Base-by-base conservation (phyloP, 345 rosid genomes). In the Citrus glauca region DNA sequence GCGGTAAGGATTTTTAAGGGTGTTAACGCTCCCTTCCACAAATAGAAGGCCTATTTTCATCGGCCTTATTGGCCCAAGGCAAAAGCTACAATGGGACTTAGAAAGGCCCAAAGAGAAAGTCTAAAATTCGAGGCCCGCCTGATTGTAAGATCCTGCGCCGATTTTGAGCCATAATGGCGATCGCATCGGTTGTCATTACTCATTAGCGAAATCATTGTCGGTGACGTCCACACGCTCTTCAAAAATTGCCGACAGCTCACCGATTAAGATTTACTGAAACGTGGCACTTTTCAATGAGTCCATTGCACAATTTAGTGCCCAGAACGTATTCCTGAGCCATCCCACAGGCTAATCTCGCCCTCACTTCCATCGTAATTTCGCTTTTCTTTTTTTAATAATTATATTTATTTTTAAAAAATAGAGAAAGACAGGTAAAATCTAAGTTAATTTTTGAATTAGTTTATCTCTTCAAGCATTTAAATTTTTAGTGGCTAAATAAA, bases 201-300 rank as follows among this genome's bases (percentile, higher is more conserved):
- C 73, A 28, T n/a, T 14, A 13, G 27, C 19, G 17, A 24, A 10
- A 35, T 27, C 69, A 25, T 42, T 68, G 79, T 64, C 79, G 76
- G 79, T 75, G 82, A 17, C 24, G 8, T 25, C 65, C 20, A 69
- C 82, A 27, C 73, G 65, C 68, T 17, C 65, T 35, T 72, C 60
- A 37, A 25, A 66, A 27, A 17, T 45, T 45, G 80, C 71, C 59
- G 60, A 77, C 84, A 72, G 80, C 78, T 77, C 70, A 81, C 16
- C 24, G 20, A 20, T 59, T 3, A 14, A 5, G 38, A 72, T 56
- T 30, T 30, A 1, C 10, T 67, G 64, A 60, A 74, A 13, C 74
- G 63, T 62, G 77, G n/a, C 59, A 9, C 1, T n/a, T 57, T 28
- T 11, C 6, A 6, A 72, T 59, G n/a, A 7, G 24, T 50, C 56